Evolutionary conservation across 805 yeast species (phyloP).

Genomic region (Candida nitratophila): DNA sequence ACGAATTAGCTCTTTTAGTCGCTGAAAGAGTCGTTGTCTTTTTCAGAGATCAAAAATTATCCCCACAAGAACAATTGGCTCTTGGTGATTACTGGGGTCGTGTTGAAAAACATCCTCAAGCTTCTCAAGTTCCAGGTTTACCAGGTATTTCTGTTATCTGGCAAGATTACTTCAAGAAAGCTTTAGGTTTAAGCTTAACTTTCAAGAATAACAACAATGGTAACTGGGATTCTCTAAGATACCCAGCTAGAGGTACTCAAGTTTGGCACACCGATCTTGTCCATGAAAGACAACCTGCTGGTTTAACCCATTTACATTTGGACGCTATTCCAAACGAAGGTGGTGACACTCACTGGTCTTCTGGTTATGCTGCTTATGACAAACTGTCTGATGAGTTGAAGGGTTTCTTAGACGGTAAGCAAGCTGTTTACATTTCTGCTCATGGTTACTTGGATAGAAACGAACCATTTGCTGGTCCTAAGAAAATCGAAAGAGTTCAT

Average conservation of each 20-base stretch:
- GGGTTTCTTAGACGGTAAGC: constrained; percentile 45
- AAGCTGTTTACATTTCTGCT: constrained; percentile 36
- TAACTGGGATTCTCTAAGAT: constrained; percentile 8
- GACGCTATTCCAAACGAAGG: constrained; percentile 44
- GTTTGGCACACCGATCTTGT: constrained; percentile 49
- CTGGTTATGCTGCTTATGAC: constrained; percentile 54
- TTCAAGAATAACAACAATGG: constrained; percentile 16
- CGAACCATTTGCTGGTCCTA: constrained; percentile 40
- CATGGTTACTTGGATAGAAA: constrained; percentile 32
- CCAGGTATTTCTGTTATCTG: constrained; percentile 35
- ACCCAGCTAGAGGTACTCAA: constrained; percentile 12
- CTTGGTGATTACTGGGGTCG: constrained; percentile 41
- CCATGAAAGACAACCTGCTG: constrained; percentile 52
- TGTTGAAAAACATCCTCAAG: constrained; percentile 33
- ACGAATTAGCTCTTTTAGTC: constrained; percentile 39
- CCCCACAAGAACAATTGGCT: constrained; percentile 30
- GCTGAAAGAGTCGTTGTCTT: constrained; percentile 47
- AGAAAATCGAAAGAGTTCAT: constrained; percentile 47
- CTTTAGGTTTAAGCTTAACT: constrained; percentile 14
- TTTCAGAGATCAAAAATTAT: constrained; percentile 32
- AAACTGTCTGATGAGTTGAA: constrained; percentile 45
- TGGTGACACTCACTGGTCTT: constrained; percentile 52
- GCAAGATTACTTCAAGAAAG: constrained; percentile 27
- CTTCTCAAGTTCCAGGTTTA: constrained; percentile 27
- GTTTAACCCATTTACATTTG: constrained; percentile 45